phyloP scores from a whole-genome alignment of 495 filamentous ascomycete species.

The Evernia prunastri region DNA sequence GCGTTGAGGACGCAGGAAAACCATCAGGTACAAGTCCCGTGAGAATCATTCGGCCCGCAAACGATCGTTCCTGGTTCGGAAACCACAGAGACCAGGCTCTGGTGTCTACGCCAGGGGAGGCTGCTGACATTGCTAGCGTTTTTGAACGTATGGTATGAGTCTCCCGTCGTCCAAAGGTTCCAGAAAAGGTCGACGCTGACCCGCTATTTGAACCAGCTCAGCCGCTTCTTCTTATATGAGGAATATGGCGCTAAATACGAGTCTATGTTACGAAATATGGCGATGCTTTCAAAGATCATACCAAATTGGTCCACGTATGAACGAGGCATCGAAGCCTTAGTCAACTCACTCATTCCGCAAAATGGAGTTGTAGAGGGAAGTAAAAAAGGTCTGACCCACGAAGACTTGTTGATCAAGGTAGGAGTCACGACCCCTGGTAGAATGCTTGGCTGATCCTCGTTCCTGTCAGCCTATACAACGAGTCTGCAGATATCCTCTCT shows the following conservation, averaged over 20 bases:
- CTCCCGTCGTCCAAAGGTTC: neutral
- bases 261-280: slow-evolving; percentile 67
- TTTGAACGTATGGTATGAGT: slow-evolving; percentile 64
- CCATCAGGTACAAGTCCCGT: neutral
- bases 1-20: slow-evolving; percentile 2
- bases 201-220: slow-evolving; percentile 47
- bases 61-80: slow-evolving; percentile 17
- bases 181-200: neutral
- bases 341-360: slow-evolving; percentile 64
- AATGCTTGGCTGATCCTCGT: neutral
- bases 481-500: slow-evolving; percentile 83
- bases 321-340: slow-evolving; percentile 79
- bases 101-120: slow-evolving; percentile 62
- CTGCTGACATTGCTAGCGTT: slow-evolving; percentile 66
- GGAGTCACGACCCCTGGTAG: neutral
- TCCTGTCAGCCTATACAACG: slow-evolving; percentile 75
- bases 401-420: slow-evolving; percentile 89
- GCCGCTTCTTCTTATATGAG: slow-evolving; percentile 76
- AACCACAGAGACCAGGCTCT: neutral
- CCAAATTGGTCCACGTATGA: slow-evolving; percentile 77
- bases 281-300: slow-evolving; percentile 58
- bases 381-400: slow-evolving; percentile 69
- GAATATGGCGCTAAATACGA: slow-evolving; percentile 86
- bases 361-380: slow-evolving; percentile 56
- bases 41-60: slow-evolving; percentile 3